Evolutionary conservation across 176 grass and related monocot species (phyloP).

Genomic region (Aegilops sharonensis): DNA sequence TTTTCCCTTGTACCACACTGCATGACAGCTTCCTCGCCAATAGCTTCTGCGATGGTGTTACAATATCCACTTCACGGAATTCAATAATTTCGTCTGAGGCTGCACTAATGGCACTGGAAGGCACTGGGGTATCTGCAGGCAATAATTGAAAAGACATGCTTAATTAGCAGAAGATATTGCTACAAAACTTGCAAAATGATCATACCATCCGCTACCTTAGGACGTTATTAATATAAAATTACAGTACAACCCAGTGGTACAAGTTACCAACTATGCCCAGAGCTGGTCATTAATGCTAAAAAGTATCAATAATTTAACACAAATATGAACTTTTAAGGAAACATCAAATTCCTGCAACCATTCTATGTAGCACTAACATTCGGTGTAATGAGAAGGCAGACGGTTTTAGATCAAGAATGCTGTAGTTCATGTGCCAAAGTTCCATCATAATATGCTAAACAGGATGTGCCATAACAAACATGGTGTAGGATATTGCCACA

Average conservation of each 20-base stretch:
- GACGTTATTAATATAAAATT: neutral
- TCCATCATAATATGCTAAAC: constrained; percentile 13
- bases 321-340: neutral
- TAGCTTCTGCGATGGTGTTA: constrained; percentile 85
- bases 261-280: neutral
- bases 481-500: neutral
- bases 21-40: constrained; percentile 77
- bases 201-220: neutral
- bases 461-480: constrained; percentile 12
- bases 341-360: neutral
- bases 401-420: constrained; percentile 11
- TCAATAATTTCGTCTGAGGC: constrained; percentile 73
- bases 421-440: constrained; percentile 13
- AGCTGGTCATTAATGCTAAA: constrained; percentile 7
- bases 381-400: neutral
- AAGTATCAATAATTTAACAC: neutral
- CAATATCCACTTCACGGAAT: constrained; percentile 80
- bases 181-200: neutral
- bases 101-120: constrained; percentile 38
- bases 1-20: constrained; percentile 69
- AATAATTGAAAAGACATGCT: constrained; percentile 38
- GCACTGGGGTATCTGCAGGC: constrained; percentile 42
- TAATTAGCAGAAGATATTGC: neutral
- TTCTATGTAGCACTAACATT: constrained; percentile 23
- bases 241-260: neutral